Base-by-base conservation (phyloP, 2,329 filamentous ascomycete species). In the Penicillium hesseltinei region DNA sequence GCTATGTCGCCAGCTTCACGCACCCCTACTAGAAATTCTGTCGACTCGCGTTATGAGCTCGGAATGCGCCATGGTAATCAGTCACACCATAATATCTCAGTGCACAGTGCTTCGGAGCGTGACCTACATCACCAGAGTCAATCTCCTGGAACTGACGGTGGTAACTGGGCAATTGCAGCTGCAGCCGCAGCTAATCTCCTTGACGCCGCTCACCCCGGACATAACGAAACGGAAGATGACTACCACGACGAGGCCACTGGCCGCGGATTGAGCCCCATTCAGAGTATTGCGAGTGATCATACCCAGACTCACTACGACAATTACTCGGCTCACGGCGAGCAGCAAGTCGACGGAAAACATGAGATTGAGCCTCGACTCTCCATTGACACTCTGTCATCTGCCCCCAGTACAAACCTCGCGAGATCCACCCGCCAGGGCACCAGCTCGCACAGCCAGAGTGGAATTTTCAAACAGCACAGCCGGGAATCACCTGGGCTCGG, bases 211-310 rank as follows among this genome's bases (percentile, higher is more conserved):
- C 70, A 73, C 45, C 75, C 81, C 9, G 81, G 80, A 19, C 80
- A 82, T 60, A 81, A 83, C 54, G 76, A 78, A 4, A 77, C 80
- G 17, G 76, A 78, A 38, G 75, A 75, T 40, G 80, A 78, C 25
- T 77, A 78, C 51, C 62, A 68, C 44, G 88, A 90, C 61, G 83
- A 87, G 65, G 82, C 85, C 11, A 85, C 88, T 64, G 82, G 85
- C 51, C 88, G 90, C 42, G 88, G 87, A 11, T 77, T 95, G 48
- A 97, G 92, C 70, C 93, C 93, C 0, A 92, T 96, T 58, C 92
- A 94, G 65, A 97, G 92, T 67, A 90, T 96, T 17, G 93, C 91
- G 11, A 94, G 92, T 61, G 93, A 92, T 67, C 88, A 85, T 4
- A 87, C 92, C 66, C 85, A 86, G 46, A 85, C 85, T 52, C 87